A percentile compares a stretch with the other conserved stretches of the same genome.
These are phyloP conservation scores for Claviceps lovelessii DNA, from an alignment of 2,329 filamentous ascomycete species.

Conservation along the genomic window DNA sequence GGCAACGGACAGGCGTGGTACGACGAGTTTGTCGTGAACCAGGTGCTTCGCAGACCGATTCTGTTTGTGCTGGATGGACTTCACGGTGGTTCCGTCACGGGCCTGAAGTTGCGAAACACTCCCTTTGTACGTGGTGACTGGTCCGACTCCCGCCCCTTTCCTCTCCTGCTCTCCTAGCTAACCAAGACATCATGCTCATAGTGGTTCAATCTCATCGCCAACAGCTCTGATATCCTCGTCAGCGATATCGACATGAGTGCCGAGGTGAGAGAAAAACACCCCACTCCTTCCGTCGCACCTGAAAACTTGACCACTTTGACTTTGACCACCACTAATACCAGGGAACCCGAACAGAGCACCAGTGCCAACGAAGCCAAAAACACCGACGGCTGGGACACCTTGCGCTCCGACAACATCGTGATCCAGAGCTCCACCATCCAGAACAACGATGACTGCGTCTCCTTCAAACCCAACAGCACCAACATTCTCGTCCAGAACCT, in stretches of 20 bases:
- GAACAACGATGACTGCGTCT: constrained; percentile 58
- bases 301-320: too few relatives aligned
- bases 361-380: constrained; percentile 38
- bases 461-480: constrained; percentile 61
- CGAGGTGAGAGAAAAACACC: constrained; percentile 5
- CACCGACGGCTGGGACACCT: constrained; percentile 52
- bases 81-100: constrained; percentile 41
- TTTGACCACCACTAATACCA: neutral
- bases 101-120: constrained; percentile 46
- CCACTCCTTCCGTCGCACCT: neutral
- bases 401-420: constrained; percentile 45
- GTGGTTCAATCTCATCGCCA: constrained; percentile 45
- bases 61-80: constrained; percentile 43
- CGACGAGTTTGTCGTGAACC: constrained; percentile 26
- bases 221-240: constrained; percentile 49
- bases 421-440: constrained; percentile 52
- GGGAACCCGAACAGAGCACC: constrained; percentile 16
- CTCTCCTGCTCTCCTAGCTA: neutral
- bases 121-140: constrained; percentile 11
- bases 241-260: constrained; percentile 47
- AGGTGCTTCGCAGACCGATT: constrained; percentile 40
- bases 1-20: constrained; percentile 54
- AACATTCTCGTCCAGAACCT: constrained; percentile 54
- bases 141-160: too few relatives aligned
- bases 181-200: neutral